phyloP scores from a whole-genome alignment of 2,329 filamentous ascomycete species.

The Camillea tinctor region DNA sequence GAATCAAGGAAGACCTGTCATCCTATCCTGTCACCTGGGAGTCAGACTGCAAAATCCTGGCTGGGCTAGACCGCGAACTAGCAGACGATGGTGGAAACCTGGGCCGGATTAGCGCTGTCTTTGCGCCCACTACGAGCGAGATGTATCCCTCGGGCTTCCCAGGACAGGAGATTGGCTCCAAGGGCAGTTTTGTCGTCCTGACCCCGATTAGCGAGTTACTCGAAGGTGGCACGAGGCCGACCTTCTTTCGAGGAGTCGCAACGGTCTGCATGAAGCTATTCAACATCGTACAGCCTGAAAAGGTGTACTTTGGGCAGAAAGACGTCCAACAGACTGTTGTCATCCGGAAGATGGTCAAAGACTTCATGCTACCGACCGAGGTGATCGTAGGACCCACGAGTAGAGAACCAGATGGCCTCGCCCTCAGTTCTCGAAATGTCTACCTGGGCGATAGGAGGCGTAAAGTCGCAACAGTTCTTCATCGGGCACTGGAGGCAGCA shows the following conservation, averaged over 20 bases:
- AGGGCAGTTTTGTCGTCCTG: constrained; percentile 88
- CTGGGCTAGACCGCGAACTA: constrained; percentile 69
- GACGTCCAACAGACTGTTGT: constrained; percentile 95
- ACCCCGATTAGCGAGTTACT: constrained; percentile 79
- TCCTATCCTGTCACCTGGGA: constrained; percentile 92
- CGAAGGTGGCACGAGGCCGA: constrained; percentile 82
- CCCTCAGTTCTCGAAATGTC: constrained; percentile 89
- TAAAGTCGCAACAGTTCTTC: constrained; percentile 69
- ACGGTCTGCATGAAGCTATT: constrained; percentile 96
- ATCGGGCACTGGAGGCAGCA: constrained; percentile 66
- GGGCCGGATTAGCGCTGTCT: constrained; percentile 77
- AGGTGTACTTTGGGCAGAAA: constrained; percentile 94
- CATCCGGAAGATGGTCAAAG: constrained; percentile 80
- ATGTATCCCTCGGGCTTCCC: constrained; percentile 87
- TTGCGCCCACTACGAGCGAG: constrained; percentile 75
- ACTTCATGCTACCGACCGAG: constrained; percentile 77
- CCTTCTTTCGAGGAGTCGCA: constrained; percentile 94
- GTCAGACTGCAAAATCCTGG: constrained; percentile 66
- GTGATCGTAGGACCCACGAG: constrained; percentile 74
- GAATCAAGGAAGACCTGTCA: constrained; percentile 79
- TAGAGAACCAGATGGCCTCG: constrained; percentile 78
- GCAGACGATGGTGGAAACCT: constrained; percentile 55
- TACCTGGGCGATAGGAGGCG: constrained; percentile 80
- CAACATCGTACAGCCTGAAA: constrained; percentile 75
- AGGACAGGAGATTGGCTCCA: constrained; percentile 68